Conservation (phyloP, 495 filamentous ascomycete species). For the Neurospora tetrasperma region DNA sequence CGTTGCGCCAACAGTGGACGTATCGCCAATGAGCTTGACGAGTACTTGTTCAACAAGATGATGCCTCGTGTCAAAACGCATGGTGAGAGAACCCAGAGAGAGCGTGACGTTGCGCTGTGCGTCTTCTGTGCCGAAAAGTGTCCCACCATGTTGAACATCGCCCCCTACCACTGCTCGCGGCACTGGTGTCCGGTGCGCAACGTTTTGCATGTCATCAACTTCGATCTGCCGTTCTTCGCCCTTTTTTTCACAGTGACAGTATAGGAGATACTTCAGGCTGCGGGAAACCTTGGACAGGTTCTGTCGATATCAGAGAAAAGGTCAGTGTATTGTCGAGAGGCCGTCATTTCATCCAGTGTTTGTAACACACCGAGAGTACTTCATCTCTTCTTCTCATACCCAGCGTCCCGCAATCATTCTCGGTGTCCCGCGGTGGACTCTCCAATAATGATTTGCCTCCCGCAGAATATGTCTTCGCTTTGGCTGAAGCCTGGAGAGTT, state of each 20-base stretch:
- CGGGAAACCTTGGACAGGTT: neutral
- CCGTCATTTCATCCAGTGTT: neutral
- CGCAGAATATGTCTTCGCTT: neutral
- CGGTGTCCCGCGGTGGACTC: neutral
- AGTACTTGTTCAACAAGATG: slow-evolving; percentile 60
- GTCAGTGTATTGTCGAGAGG: neutral
- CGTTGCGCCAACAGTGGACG: slow-evolving; percentile 80
- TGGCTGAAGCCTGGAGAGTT: neutral
- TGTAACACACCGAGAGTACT: neutral
- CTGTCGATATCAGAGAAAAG: neutral
- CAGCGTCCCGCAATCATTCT: neutral
- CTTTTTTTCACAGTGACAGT: too few relatives aligned
- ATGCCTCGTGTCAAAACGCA: slow-evolving; percentile 31
- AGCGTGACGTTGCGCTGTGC: slow-evolving; percentile 87
- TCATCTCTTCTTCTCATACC: neutral
- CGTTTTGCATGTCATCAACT: slow-evolving; percentile 88
- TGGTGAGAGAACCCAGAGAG: slow-evolving; percentile 71
- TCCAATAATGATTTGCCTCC: neutral
- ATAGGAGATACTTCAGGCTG: too few relatives aligned
- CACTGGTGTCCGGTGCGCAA: slow-evolving; percentile 63
- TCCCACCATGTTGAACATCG: slow-evolving; percentile 62
- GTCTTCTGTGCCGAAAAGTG: slow-evolving; percentile 62
- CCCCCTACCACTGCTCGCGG: slow-evolving; percentile 65
- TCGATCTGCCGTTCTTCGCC: slow-evolving; percentile 52
- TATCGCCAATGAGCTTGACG: slow-evolving; percentile 68